These are phyloP conservation scores for Simplicillium sp. DNA, from an alignment of 2,329 filamentous ascomycete genomes.

Conservation along the genomic window DNA sequence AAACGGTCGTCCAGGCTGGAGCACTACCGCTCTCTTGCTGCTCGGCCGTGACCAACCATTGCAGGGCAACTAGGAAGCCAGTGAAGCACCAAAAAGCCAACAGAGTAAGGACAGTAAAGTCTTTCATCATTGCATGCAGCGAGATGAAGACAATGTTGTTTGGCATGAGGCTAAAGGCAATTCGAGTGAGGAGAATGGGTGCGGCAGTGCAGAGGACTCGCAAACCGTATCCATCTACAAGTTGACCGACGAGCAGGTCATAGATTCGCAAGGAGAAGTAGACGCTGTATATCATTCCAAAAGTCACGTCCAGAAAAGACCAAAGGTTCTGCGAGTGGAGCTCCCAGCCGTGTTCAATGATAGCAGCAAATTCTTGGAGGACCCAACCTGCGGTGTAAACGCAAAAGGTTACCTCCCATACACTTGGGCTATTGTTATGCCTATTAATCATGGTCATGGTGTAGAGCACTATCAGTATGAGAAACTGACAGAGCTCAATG, in stretches of 20 bases:
- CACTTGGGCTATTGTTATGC: conserved; percentile 31
- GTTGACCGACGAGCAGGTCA: conserved; percentile 35
- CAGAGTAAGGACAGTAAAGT: conserved; percentile 58
- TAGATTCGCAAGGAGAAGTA: conserved; percentile 54
- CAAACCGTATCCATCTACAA: conserved; percentile 45
- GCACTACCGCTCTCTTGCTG: conserved; percentile 15
- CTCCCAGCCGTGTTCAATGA: conserved; percentile 56
- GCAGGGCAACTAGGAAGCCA: conserved; percentile 60
- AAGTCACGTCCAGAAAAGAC: conserved; percentile 66
- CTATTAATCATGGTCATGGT: conserved; percentile 54
- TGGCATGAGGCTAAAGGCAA: conserved; percentile 65
- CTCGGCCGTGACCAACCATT: conserved; percentile 44
- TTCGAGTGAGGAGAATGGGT: conserved; percentile 58
- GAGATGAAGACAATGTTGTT: conserved; percentile 71
- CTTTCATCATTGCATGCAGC: conserved; percentile 63
- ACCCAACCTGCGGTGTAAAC: conserved; percentile 60
- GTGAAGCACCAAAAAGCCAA: conserved; percentile 61
- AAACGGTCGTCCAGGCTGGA: conserved; percentile 43
- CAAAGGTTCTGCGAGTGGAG: conserved; percentile 68
- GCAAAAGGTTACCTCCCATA: conserved; percentile 50
- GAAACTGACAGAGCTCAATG: conserved; percentile 56
- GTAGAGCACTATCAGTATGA: conserved; percentile 54
- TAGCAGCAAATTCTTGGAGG: conserved; percentile 54
- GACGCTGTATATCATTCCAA: conserved; percentile 49
- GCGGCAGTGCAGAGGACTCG: conserved; percentile 58